phyloP scores from a whole-genome alignment of 179 eudicot genomes.

The Drosera spatulata region DNA sequence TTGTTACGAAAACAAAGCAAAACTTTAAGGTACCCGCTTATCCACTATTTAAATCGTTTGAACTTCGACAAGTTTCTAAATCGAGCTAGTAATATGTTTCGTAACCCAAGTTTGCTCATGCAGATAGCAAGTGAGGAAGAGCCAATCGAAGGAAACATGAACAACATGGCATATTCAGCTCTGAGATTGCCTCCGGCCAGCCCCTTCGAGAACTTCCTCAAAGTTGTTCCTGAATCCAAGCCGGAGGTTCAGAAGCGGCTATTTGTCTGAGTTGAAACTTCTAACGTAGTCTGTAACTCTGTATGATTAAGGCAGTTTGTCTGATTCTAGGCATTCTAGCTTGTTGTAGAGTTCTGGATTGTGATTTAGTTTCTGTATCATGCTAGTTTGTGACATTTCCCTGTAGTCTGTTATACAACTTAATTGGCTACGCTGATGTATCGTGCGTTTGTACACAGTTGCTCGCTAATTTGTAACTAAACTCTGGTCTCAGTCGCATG shows the following conservation, averaged over 20 bases:
- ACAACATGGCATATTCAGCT: constrained; percentile 32
- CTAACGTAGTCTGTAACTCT: no score
- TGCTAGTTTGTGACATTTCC: not conserved
- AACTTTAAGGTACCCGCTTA: no score
- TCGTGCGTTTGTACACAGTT: no score
- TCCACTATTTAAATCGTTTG: no score
- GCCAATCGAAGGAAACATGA: constrained; percentile 14
- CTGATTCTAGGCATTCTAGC: no score
- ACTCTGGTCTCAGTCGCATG: no score
- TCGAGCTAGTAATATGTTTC: no score
- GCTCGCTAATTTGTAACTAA: no score
- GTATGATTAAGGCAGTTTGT: not conserved
- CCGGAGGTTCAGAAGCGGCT: constrained; percentile 11
- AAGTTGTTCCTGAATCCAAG: constrained; percentile 39
- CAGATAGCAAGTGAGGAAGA: constrained; percentile 29
- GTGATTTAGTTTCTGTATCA: not conserved
- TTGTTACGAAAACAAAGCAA: no score
- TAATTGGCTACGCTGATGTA: no score
- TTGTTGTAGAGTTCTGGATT: not conserved
- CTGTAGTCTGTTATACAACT: no score
- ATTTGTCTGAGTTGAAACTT: constrained; percentile 8
- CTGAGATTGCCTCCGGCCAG: constrained; percentile 96
- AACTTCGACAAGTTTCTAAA: no score
- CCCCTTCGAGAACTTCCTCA: constrained; percentile 94
- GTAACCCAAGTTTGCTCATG: constrained; percentile 2